Evolutionary conservation across 106 monocot genomes (phyloP).

Genomic region (Dendrobium chrysotoxum): DNA sequence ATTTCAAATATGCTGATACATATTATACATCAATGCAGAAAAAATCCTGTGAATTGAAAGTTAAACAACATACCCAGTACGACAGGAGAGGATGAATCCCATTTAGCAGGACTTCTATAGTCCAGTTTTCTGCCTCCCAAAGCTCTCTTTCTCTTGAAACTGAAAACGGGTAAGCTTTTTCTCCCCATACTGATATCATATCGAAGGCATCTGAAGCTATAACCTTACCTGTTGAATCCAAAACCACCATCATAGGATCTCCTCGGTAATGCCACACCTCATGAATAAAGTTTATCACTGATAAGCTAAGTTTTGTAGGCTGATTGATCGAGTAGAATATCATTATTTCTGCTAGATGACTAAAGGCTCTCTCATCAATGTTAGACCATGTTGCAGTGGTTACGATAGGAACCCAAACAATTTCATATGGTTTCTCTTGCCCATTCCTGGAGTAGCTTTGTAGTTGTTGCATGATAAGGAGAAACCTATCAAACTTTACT

Average conservation of each 20-base stretch:
- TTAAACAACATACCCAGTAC: slow-evolving; percentile 23
- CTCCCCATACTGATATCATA: slow-evolving; percentile 22
- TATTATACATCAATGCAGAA: too few species aligned
- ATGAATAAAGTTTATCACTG: slow-evolving; percentile 17
- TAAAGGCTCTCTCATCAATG: slow-evolving; percentile 9
- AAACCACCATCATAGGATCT: slow-evolving; percentile 25
- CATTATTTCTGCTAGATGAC: neutral
- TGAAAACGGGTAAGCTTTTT: slow-evolving; percentile 29
- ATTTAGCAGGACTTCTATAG: slow-evolving; percentile 15
- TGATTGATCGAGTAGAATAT: slow-evolving; percentile 16
- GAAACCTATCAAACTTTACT: slow-evolving; percentile 15
- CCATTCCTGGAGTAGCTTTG: neutral
- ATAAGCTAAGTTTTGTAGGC: slow-evolving; percentile 15
- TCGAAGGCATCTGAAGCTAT: slow-evolving; percentile 22
- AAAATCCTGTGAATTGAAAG: neutral
- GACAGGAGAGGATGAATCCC: slow-evolving; percentile 24
- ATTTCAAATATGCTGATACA: too few species aligned
- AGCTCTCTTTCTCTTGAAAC: slow-evolving; percentile 22
- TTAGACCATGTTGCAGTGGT: slow-evolving; percentile 2
- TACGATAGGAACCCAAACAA: slow-evolving; percentile 28
- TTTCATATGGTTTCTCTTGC: slow-evolving; percentile 15
- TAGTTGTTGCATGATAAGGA: slow-evolving; percentile 21
- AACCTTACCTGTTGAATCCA: slow-evolving; percentile 20
- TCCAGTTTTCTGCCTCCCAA: slow-evolving; percentile 22
- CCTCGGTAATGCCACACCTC: slow-evolving; percentile 28